Percentiles rank a stretch among this genome's conserved stretches.
Conservation (phyloP, 176 grass and related monocot genomes). For the barley (Hordeum vulgare) region MorexV3_pseudomolecules_assembly NC_058519.1:409377941-409378440, state of each 20-base stretch:
- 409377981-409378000: constrained; percentile 46
- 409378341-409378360: too few relatives aligned
- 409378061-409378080: background rate
- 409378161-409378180: background rate
- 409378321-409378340: too few relatives aligned
- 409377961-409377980: constrained; percentile 22
- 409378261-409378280: background rate
- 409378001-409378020: constrained; percentile 29
- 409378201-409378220: background rate
- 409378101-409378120: background rate
- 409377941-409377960: constrained; percentile 30
- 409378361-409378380: background rate
- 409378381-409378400: background rate
- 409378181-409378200: background rate
- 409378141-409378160: background rate
- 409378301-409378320: background rate
- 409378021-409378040: constrained; percentile 38
- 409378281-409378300: background rate
- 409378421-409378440: too few relatives aligned
- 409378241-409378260: background rate
- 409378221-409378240: background rate
- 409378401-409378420: too few relatives aligned
- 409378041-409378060: constrained; percentile 27
- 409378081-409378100: constrained; percentile 17
- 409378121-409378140: background rate